Evolutionary conservation across 371 early-diverging fungal genomes (phyloP), one percentile per base, ranked within the genome.

Genomic region (Mucor velutinosus): DNA sequence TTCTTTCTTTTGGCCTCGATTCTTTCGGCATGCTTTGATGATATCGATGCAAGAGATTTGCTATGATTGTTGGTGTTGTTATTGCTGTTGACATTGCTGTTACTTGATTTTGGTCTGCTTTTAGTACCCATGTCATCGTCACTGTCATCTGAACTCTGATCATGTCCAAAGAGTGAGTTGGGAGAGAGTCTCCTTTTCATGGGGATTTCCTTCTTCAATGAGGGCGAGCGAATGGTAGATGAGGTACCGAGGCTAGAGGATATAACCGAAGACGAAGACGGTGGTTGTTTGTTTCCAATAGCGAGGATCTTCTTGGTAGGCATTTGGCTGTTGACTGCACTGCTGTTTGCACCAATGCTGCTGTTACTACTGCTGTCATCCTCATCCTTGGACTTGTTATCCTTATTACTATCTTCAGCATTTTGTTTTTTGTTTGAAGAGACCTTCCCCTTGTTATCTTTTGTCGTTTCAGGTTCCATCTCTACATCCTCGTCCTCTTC

Each of bases 101-200:
- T 19, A 25, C 7, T 49, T 25, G 25, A 29, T 27, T 59, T 64
- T 15, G 60, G 12, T 37, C 60, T 72, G 12, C 39, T 67, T 19
- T 58, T 56, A 23, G 72, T 71, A 27, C 72, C 69, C 66, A 75
- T 68, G 56, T 72, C 71, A 68, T 75, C 71, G 17, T 73, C 74
- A 33, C 56, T 64, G 21, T 64, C 60, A 25, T 49, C 53, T 32
- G 53, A 53, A 21, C 47, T 58, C 60, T 64, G 70, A 33, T 59
- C 60, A 21, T 62, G 51, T 17, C 49, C 35, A 33, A 62, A 62
- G 17, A 62, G 25, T 15, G 35, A 35, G 19, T 62, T 49, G 23
- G 62, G 62, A 30, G 62, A 62, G 35, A 27, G 49, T 45, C 58
- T 53, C 60, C 60, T 62, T 27, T 63, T 67, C 14, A 43, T 23